Percentiles rank a stretch among this genome's conserved stretches.
Evolutionary conservation across 2,329 filamentous ascomycete genomes (phyloP).

Genomic region (Stachybotrys chlorohalonatus): DNA sequence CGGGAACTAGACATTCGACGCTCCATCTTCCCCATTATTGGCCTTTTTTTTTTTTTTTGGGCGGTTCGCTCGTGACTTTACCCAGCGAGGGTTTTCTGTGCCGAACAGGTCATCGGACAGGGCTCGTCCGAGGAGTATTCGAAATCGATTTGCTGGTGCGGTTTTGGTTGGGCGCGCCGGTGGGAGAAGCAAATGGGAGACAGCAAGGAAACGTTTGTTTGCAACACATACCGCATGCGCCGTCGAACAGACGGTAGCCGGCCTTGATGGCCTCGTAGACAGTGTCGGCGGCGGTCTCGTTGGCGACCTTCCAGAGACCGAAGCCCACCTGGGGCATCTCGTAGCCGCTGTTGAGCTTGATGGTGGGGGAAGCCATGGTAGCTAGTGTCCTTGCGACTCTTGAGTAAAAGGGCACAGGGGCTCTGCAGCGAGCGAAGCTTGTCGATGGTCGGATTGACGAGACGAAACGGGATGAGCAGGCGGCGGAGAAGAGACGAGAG

Average conservation of each 20-base stretch:
- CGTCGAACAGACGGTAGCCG: constrained; percentile 52
- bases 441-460: constrained; percentile 1
- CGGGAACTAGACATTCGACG: background rate
- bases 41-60: background rate
- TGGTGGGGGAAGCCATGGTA: constrained; percentile 31
- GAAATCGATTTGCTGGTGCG: background rate
- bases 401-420: background rate
- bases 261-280: constrained; percentile 68
- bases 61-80: background rate
- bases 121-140: background rate
- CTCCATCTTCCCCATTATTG: background rate
- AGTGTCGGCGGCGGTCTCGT: constrained; percentile 61
- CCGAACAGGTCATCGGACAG: background rate
- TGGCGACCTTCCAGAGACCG: constrained; percentile 77
- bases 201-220: constrained; percentile 2
- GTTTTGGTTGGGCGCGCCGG: no score
- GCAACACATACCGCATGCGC: constrained; percentile 44
- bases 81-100: background rate
- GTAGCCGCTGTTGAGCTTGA: constrained; percentile 56
- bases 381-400: constrained; percentile 5
- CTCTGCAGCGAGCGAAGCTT: constrained; percentile 1
- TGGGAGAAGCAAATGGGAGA: constrained; percentile 3
- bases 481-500: background rate
- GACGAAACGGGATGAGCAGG: background rate
- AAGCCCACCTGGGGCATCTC: constrained; percentile 71